Evolutionary conservation across 257 asterid genomes (phyloP).

Genomic region (Gentiana dahurica): DNA sequence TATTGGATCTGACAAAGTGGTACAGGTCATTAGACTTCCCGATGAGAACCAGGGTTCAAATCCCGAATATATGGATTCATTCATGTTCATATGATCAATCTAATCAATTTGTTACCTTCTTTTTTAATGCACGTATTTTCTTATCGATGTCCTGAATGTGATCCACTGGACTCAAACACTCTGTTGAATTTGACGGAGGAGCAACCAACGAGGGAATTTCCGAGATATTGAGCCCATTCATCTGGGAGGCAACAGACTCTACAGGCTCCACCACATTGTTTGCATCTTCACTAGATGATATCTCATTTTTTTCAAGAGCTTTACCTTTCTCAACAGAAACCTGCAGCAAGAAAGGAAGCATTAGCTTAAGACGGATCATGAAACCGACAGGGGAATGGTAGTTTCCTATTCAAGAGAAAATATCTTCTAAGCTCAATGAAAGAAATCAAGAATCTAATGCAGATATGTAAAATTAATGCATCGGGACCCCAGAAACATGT

Average conservation of each 20-base stretch:
- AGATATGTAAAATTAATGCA: too few species aligned
- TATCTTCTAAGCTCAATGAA: too few species aligned
- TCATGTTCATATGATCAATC: neutral
- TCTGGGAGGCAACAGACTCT: slow-evolving; percentile 45
- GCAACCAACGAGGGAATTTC: slow-evolving; percentile 26
- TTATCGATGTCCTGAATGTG: slow-evolving; percentile 67
- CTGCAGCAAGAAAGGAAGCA: slow-evolving; percentile 30
- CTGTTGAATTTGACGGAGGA: slow-evolving; percentile 40
- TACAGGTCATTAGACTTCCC: neutral
- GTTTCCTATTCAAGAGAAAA: neutral
- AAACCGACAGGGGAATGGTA: neutral
- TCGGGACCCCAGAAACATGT: neutral
- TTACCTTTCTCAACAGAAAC: slow-evolving; percentile 58
- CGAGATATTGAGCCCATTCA: slow-evolving; percentile 52
- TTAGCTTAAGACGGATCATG: slow-evolving; percentile 1
- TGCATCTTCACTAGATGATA: slow-evolving; percentile 32
- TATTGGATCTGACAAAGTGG: too few species aligned
- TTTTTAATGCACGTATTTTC: slow-evolving; percentile 84
- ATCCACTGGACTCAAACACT: slow-evolving; percentile 39
- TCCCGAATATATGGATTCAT: neutral
- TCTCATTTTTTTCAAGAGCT: slow-evolving; percentile 29
- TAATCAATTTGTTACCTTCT: slow-evolving; percentile 50
- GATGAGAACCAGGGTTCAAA: neutral
- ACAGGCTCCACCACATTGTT: slow-evolving; percentile 26
- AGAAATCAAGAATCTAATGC: too few species aligned